Evolutionary conservation across 164 flowering plant species (phyloP), one percentile per base, ranked within the genome.

Genomic region (Magnolia changhungtana): DNA sequence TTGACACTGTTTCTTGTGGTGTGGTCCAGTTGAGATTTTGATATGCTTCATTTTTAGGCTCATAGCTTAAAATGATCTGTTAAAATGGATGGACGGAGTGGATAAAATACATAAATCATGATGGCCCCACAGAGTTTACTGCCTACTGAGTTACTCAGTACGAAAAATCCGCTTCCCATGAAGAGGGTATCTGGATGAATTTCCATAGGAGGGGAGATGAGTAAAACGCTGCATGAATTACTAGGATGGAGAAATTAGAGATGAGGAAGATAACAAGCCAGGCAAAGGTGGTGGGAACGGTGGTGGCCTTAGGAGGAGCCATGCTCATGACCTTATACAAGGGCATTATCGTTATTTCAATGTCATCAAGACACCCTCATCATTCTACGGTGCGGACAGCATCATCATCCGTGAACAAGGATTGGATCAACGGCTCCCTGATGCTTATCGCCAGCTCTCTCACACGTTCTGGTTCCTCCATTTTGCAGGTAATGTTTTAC

Each of bases 261-360:
- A 72, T 92, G 3, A 90, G 81, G 85, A 88, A 88, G 75, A 13
- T 84, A 19, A 81, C 67, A 0, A 88, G 93, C 74, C 80, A 84
- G 67, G 99, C 98, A 1, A 95, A 95, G 88, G 83, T 93, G n/a
- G 72, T 87, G 8, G 99, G 98, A 69, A 93, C 98, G 1, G 29
- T 71, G 16, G 81, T 95, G 21, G 90, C 92, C 1, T 79, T 95
- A 7, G 45, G 75, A 4, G 99, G 99, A 83, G 97, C 99, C 0
- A 88, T 89, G 90, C 71, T 91, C 50, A 95, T 95, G 99, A 93
- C 97, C 0, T 24, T 95, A 59, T 95, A 93, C 90, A 92, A 92
- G 83, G 99, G 99, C 10, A 95, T 97, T 6, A 70, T 87, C 14
- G 68, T 93, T 8, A 76, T 92, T 59, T 71, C 92, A 64, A 61